phyloP scores from a whole-genome alignment of 495 filamentous ascomycete genomes.

The Chaetomium fimeti region DNA sequence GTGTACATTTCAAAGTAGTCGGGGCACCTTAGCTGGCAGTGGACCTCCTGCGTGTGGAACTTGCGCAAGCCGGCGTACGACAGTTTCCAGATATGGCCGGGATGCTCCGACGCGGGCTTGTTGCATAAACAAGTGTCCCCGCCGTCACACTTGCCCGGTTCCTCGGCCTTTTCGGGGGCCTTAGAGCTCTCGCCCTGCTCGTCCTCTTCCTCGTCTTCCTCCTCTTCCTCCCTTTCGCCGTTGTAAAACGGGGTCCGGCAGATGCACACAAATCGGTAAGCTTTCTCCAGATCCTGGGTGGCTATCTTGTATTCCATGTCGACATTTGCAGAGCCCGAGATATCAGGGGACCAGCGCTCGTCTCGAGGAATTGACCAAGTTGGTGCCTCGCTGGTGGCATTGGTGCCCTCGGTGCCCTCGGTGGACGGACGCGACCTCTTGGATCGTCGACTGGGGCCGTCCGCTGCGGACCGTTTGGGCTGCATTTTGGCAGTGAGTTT shows the following conservation, averaged over 20 bases:
- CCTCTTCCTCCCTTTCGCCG: conserved; percentile 31
- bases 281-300: conserved; percentile 30
- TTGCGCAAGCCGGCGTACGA: conserved; percentile 38
- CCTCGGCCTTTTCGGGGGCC: conserved; percentile 10
- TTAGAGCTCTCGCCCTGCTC: background rate
- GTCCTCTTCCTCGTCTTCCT: conserved; percentile 17
- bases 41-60: conserved; percentile 26
- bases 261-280: conserved; percentile 36
- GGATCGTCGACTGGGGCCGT: background rate
- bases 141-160: conserved; percentile 25
- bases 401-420: background rate
- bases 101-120: conserved; percentile 40
- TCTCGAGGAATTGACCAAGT: conserved; percentile 10
- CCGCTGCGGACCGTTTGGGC: conserved; percentile 13
- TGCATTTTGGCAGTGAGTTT: conserved; percentile 14
- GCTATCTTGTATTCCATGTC: conserved; percentile 34
- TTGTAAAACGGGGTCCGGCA: conserved; percentile 32
- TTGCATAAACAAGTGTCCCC: conserved; percentile 43
- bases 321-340: conserved; percentile 45
- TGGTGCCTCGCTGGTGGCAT: background rate
- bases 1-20: conserved; percentile 42
- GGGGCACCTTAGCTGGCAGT: conserved; percentile 31
- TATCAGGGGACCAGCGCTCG: conserved; percentile 38
- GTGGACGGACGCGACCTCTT: conserved; percentile 22
- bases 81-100: conserved; percentile 43